phyloP scores from a whole-genome alignment of 2,329 filamentous ascomycete species.

The Phialophora verrucosa region DNA sequence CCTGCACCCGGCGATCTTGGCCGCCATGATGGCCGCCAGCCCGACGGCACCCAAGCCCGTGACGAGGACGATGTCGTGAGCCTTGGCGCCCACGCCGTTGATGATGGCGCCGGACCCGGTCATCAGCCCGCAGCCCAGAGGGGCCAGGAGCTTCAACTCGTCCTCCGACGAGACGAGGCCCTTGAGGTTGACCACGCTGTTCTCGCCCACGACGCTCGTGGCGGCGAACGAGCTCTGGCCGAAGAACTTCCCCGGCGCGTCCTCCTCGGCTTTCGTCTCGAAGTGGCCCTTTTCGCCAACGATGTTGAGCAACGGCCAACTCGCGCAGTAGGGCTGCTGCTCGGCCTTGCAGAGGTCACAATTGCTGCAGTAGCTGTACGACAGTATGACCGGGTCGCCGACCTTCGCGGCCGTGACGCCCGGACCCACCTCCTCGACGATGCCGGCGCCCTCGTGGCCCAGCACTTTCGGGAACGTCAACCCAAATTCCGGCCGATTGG shows the following conservation, averaged over 20 bases:
- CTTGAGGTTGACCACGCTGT: constrained; percentile 40
- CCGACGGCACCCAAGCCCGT: constrained; percentile 57
- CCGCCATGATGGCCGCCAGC: constrained; percentile 55
- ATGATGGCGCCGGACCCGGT: constrained; percentile 51
- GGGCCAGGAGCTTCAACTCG: constrained; percentile 41
- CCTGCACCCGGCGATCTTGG: constrained; percentile 50
- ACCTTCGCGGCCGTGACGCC: constrained; percentile 50
- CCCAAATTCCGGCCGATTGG: constrained; percentile 42
- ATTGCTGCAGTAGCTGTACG: constrained; percentile 54
- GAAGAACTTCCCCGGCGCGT: constrained; percentile 47
- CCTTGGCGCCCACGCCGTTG: constrained; percentile 48
- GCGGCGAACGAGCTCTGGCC: constrained; percentile 48
- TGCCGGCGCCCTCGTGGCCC: constrained; percentile 63
- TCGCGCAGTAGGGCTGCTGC: constrained; percentile 55
- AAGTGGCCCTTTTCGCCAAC: constrained; percentile 29
- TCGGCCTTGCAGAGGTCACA: constrained; percentile 58
- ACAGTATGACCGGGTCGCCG: constrained; percentile 56
- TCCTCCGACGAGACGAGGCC: constrained; percentile 25
- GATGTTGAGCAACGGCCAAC: constrained; percentile 57
- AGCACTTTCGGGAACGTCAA: constrained; percentile 56
- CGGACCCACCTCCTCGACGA: constrained; percentile 54
- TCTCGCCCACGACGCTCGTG: constrained; percentile 42
- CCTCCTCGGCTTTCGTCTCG: constrained; percentile 37
- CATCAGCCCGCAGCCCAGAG: constrained; percentile 45
- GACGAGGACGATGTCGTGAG: constrained; percentile 49